Evolutionary conservation across 2,329 filamentous ascomycete species (phyloP), one percentile per base, ranked within the genome.

Genomic region (Monilinia vaccinii-corymbosi): DNA sequence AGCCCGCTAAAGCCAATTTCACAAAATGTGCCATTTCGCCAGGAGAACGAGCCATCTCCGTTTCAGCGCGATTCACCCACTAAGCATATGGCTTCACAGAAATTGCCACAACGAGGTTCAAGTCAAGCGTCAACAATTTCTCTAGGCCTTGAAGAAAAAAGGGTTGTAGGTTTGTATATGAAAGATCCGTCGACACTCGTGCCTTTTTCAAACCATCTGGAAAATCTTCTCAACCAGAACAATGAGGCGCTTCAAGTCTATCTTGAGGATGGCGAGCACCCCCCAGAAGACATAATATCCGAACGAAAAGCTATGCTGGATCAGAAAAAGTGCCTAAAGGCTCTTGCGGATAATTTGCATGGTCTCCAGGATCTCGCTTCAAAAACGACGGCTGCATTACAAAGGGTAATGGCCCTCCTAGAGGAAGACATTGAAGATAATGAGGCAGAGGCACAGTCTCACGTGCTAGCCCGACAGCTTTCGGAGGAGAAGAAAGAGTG

Each of bases 1-100:
- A 71, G 68, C 56, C 70, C 69, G 5, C 48, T 70, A 32, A 62
- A 62, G 42, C 61, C 66, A 34, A 70, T 70, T 45, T 69, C 66
- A 34, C 60, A 58, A 34, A 71, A 70, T 61, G n/a, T 64, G 45
- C 28, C 55, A 18, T 25, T 48, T 16, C 65, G 55, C 42, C 63
- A 62, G 56, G 67, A 70, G 10, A 67, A 58, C 21, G 49, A 62
- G 36, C 61, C 57, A 38, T 71, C 67, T 28, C 65, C 66, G 18
- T 68, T 66, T 64, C 67, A 44, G 66, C 63, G 2, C 65, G 64
- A 45, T n/a, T 60, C 6, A 11, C 48, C 34, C n/a, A 51, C 18
- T 25, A 53, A 52, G 7, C 34, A 18, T 38, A 25, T 31, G 47
- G 13, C 46, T 52, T 45, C 56, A n/a, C 56, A 44, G 28, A 34